phyloP scores from a whole-genome alignment of 1,139 yeast species.

The Yamadazyma triangularis region DNA sequence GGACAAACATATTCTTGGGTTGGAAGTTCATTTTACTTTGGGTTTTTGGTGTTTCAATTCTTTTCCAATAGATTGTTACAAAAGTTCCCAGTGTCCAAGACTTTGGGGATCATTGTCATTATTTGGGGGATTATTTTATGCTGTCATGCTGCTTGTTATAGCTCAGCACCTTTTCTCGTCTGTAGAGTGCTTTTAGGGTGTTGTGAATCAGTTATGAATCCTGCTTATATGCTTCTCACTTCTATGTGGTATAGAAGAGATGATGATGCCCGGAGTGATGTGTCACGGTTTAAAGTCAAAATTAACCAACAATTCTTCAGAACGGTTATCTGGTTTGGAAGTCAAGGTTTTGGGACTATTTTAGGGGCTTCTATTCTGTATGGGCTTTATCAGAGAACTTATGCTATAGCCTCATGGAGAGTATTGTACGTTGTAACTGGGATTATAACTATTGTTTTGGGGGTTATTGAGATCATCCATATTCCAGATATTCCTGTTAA shows the following conservation, averaged over 20 bases:
- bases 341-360: slow-evolving; percentile 6
- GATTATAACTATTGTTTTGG: slow-evolving; percentile 18
- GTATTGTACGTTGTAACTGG: slow-evolving; percentile 23
- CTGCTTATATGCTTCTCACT: slow-evolving; percentile 53
- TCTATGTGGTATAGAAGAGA: slow-evolving; percentile 23
- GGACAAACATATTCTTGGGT: slow-evolving; percentile 54
- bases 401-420: slow-evolving; percentile 22
- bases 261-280: no score
- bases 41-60: slow-evolving; percentile 44
- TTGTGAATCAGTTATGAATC: slow-evolving; percentile 49
- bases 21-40: slow-evolving; percentile 53
- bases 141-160: slow-evolving; percentile 24
- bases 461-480: slow-evolving; percentile 15
- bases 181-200: slow-evolving; percentile 32
- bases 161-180: no score
- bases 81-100: slow-evolving; percentile 26
- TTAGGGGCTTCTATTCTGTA: slow-evolving; percentile 16
- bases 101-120: slow-evolving; percentile 19
- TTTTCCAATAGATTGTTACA: slow-evolving; percentile 42
- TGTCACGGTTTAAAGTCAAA: no score
- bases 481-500: slow-evolving; percentile 22
- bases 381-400: slow-evolving; percentile 10
- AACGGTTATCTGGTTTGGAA: slow-evolving; percentile 13
- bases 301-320: slow-evolving; percentile 13
- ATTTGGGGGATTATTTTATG: slow-evolving; percentile 27